Percentiles rank a stretch among this genome's conserved stretches.
These are phyloP conservation scores for Colletotrichum sp. DNA, from an alignment of 2,329 filamentous ascomycete species.

Conservation along the genomic window DNA sequence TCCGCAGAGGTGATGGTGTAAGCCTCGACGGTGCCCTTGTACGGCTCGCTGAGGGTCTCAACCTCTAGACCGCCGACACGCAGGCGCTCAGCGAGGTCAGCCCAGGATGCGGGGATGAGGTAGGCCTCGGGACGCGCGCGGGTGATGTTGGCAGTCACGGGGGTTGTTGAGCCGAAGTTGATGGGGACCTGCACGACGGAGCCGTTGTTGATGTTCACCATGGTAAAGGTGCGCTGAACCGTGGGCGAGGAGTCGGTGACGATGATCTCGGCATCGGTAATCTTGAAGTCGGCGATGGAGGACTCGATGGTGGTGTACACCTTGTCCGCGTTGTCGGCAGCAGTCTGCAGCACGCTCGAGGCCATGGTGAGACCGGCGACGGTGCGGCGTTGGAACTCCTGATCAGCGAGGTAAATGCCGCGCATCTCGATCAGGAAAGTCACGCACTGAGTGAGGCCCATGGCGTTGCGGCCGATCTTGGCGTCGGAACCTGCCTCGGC, in stretches of 20 bases:
- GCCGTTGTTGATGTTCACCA: conserved; percentile 30
- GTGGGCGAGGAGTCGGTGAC: conserved; percentile 29
- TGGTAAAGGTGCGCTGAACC: conserved; percentile 25
- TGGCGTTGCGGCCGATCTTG: conserved; percentile 33
- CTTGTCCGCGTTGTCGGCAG: conserved; percentile 32
- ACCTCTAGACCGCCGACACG: conserved; percentile 29
- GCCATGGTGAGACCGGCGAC: conserved; percentile 32
- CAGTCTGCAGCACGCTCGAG: conserved; percentile 31
- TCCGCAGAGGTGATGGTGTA: conserved; percentile 27
- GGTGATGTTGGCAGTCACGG: conserved; percentile 30
- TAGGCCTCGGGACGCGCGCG: conserved; percentile 32
- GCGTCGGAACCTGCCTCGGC: conserved; percentile 25
- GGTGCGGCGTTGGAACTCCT: conserved; percentile 35
- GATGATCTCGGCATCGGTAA: conserved; percentile 28
- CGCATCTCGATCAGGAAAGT: conserved; percentile 34
- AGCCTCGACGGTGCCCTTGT: conserved; percentile 31
- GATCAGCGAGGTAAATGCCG: conserved; percentile 33
- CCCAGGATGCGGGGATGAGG: conserved; percentile 32
- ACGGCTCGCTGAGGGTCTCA: conserved; percentile 25
- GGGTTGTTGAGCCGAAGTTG: conserved; percentile 31
- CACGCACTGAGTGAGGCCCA: conserved; percentile 33
- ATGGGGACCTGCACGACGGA: conserved; percentile 31
- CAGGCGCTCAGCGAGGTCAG: conserved; percentile 30
- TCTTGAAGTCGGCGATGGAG: conserved; percentile 30
- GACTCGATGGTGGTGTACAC: conserved; percentile 30